Evolutionary conservation across 176 grass and related monocot species (phyloP).

Genomic region (Hyparrhenia diplandra): DNA sequence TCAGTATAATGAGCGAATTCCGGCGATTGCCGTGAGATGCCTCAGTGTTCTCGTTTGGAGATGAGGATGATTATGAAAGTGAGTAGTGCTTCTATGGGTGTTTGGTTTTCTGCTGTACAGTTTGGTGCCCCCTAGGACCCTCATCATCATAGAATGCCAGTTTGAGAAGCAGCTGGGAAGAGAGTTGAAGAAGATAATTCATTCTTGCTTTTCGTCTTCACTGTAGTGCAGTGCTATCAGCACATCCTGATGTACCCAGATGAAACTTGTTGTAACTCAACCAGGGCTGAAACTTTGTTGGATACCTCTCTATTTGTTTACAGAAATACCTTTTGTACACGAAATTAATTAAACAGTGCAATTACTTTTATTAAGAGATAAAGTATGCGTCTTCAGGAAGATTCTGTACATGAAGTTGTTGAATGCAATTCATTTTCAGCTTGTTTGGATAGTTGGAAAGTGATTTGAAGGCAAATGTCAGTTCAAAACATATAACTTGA

Average conservation of each 20-base stretch:
- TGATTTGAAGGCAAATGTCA: too few relatives aligned
- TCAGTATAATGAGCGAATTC: slow-evolving; percentile 83
- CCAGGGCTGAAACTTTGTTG: slow-evolving; percentile 1
- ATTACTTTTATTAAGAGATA: not conserved
- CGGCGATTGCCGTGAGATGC: slow-evolving; percentile 89
- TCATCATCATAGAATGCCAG: slow-evolving; percentile 11
- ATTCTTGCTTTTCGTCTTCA: slow-evolving; percentile 41
- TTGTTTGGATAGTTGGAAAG: too few relatives aligned
- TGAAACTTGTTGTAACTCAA: slow-evolving; percentile 32
- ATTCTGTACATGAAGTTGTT: not conserved
- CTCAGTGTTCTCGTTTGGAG: slow-evolving; percentile 85
- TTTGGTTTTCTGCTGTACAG: slow-evolving; percentile 36
- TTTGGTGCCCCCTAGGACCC: slow-evolving; percentile 13
- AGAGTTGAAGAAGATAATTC: slow-evolving; percentile 11
- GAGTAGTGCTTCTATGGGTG: slow-evolving; percentile 36
- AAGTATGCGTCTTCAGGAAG: not conserved
- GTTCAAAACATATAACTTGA: too few relatives aligned
- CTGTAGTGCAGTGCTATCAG: slow-evolving; percentile 11
- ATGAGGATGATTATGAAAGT: slow-evolving; percentile 92
- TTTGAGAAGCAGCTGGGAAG: not conserved
- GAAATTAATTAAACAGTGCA: not conserved
- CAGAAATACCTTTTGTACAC: not conserved
- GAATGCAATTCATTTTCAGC: not conserved
- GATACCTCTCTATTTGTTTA: not conserved
- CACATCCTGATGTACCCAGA: slow-evolving; percentile 4